A percentile compares a stretch with the other conserved stretches of the same genome.
Evolutionary conservation across 352 stramenopile species (phyloP).

Genomic region (Phytophthora idaei): DNA sequence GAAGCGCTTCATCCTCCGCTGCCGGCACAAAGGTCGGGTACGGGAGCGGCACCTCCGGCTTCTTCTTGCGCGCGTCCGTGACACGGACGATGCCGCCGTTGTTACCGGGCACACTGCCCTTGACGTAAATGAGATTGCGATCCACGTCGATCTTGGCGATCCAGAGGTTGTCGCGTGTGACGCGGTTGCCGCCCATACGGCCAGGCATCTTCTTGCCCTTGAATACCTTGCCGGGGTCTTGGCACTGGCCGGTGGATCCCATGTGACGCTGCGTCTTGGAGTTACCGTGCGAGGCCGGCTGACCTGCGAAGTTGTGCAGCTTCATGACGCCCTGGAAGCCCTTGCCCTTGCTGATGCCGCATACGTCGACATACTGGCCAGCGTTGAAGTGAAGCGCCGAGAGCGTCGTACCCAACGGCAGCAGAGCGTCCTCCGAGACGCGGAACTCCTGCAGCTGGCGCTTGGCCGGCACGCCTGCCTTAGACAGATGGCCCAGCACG

Average conservation of each 20-base stretch:
- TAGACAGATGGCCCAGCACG: conserved; percentile 91
- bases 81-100: conserved; percentile 88
- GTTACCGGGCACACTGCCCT: conserved; percentile 92
- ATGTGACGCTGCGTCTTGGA: conserved; percentile 96
- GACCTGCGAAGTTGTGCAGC: conserved; percentile 96
- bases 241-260: conserved; percentile 97
- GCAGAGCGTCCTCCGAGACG: conserved; percentile 90
- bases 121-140: conserved; percentile 94
- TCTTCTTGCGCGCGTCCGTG: conserved; percentile 91
- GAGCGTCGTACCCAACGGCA: conserved; percentile 92
- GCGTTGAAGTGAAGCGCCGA: conserved; percentile 97
- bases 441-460: conserved; percentile 96
- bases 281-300: conserved; percentile 97
- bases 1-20: conserved; percentile 50
- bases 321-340: conserved; percentile 98
- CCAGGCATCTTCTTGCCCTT: conserved; percentile 99
- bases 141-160: conserved; percentile 92
- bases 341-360: conserved; percentile 92
- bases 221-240: conserved; percentile 98
- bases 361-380: conserved; percentile 98
- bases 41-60: conserved; percentile 54
- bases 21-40: conserved; percentile 81
- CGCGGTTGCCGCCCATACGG: conserved; percentile 93
- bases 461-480: conserved; percentile 93
- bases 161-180: conserved; percentile 97